Evolutionary conservation across 2,329 filamentous ascomycete species (phyloP), one percentile per base, ranked within the genome.

Genomic region (Bipolaris zeicola): DNA sequence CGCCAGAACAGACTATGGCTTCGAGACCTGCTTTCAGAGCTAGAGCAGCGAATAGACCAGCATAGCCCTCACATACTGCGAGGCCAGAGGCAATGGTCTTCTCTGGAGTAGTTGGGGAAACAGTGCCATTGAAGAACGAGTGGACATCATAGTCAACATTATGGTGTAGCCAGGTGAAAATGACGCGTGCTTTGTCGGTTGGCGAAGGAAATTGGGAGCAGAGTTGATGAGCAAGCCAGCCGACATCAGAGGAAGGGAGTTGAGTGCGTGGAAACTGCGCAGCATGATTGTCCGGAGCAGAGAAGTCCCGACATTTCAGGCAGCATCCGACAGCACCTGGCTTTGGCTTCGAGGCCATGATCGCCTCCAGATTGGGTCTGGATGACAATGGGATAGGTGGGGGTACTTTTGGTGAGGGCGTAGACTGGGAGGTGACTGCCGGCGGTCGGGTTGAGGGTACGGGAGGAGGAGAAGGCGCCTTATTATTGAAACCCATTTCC

Each of bases 161-260:
- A 76, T 98, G 88, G 76, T 98, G 94, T 38, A 93, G 87, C 95
- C 95, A 99, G 1, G 90, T 91, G 73, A 98, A 98, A 57, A 99
- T 91, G 2, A 87, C 92, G 26, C 95, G 85, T 2, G 95, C 94
- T 78, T 97, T 97, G 76, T 98, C 94, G 0, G 94, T 96, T 1
- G 81, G 79, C 0, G 91, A 96, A 0, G 86, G 78, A 70, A 98
- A 97, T 0, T 90, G 89, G 3, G 83, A 81, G 55, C 92, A 96
- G 18, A 98, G 84, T 49, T 90, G 85, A 49, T 85, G 83, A 0
- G 93, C 92, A 22, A 99, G 82, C 79, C 90, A 90, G 18, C 83
- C 85, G 3, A 95, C 80, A 63, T 86, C 82, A 3, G 79, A 77
- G 0, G 89, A 87, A 42, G 91, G 91, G 16, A 97, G 83, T 1